phyloP scores from a whole-genome alignment of 2,329 filamentous ascomycete genomes.

The Metarhizium rileyi region DNA sequence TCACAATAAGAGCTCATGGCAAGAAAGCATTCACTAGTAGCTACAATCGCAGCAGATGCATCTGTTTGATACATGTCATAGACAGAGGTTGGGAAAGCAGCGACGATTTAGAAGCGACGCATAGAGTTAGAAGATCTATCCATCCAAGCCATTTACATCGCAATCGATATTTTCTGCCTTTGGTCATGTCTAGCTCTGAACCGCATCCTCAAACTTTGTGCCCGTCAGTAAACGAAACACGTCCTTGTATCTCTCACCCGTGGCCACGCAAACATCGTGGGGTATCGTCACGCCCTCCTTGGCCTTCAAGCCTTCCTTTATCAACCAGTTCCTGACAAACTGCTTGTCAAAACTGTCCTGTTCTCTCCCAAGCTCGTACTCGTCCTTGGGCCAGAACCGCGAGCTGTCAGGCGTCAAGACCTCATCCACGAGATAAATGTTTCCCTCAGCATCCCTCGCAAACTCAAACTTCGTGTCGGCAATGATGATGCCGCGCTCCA shows the following conservation, averaged over 20 bases:
- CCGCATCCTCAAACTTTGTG: constrained; percentile 28
- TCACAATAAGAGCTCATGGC: not conserved
- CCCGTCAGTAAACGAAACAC: constrained; percentile 47
- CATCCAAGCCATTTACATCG: not conserved
- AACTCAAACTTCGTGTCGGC: constrained; percentile 43
- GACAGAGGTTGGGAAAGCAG: not conserved
- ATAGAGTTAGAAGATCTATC: not conserved
- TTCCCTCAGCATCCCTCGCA: constrained; percentile 36
- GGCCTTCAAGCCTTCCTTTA: constrained; percentile 48
- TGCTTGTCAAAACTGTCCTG: constrained; percentile 90
- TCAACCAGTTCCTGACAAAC: constrained; percentile 74
- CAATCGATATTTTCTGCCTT: not conserved
- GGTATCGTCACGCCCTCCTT: constrained; percentile 49
- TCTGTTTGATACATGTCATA: not conserved
- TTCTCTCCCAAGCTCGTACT: constrained; percentile 53
- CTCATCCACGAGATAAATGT: constrained; percentile 54
- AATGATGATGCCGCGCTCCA: constrained; percentile 26
- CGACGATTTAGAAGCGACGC: not conserved
- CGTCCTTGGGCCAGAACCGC: constrained; percentile 73
- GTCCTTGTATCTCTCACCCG: constrained; percentile 12
- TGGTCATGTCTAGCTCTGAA: not conserved
- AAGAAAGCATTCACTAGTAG: not conserved
- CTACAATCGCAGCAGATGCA: not conserved
- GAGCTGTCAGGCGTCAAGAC: constrained; percentile 77
- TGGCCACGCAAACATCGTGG: constrained; percentile 34